These are phyloP conservation scores for Talaromyces amestolkiae DNA, from an alignment of 2,329 filamentous ascomycete genomes.

Conservation along the genomic window DNA sequence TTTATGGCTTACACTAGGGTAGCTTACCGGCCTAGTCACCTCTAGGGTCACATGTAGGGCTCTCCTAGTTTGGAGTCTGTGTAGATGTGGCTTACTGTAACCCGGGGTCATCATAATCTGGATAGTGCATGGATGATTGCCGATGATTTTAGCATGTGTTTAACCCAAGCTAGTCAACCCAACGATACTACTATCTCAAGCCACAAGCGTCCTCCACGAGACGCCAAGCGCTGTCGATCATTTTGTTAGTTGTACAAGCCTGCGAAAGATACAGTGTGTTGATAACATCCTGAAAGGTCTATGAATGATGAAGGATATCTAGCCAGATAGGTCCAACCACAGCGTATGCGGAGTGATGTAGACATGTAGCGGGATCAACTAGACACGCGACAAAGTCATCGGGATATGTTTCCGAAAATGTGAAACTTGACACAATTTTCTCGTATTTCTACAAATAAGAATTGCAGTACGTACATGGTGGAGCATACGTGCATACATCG, in stretches of 20 bases:
- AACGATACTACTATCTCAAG: constrained; percentile 4
- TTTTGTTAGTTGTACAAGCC: background rate
- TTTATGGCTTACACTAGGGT: background rate
- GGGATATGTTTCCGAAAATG: background rate
- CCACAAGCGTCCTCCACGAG: constrained; percentile 6
- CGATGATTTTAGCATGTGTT: background rate
- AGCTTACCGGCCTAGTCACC: background rate
- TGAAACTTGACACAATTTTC: background rate
- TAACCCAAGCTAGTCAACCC: background rate
- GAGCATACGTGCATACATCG: background rate
- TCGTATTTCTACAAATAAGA: background rate
- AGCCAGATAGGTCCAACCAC: background rate
- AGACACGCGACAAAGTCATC: constrained; percentile 2
- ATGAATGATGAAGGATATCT: background rate
- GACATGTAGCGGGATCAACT: background rate
- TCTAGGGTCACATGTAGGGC: constrained; percentile 11
- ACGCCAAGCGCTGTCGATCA: constrained; percentile 14
- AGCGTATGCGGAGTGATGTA: background rate
- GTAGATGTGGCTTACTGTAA: constrained; percentile 8
- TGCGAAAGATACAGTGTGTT: background rate
- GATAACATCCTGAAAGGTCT: background rate
- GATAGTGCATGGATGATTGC: background rate
- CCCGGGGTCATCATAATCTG: constrained; percentile 1
- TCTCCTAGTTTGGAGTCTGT: background rate
- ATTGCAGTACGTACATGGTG: background rate